Conservation (phyloP, 495 filamentous ascomycete genomes). For the Aspergillus haitiensis region DNA sequence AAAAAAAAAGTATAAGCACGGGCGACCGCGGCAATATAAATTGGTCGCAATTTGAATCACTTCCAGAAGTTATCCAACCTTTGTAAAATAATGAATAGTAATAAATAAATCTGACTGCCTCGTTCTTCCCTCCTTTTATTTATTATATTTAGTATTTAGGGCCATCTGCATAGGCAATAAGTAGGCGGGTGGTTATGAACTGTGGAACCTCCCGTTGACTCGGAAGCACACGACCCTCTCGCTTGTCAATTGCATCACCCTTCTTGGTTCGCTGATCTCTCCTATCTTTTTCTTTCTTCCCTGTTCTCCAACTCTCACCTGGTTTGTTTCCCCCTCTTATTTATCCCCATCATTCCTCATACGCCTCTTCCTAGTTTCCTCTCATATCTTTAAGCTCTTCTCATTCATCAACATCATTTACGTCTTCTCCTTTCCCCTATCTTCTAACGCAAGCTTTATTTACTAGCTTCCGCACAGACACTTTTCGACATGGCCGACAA, state of each 20-base stretch:
- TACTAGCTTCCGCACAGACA: slow-evolving; percentile 19
- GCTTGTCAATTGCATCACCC: slow-evolving; percentile 41
- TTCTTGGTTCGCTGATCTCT: slow-evolving; percentile 23
- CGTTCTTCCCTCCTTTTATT: not conserved
- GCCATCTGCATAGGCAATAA: not conserved
- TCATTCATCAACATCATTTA: not conserved
- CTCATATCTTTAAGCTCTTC: slow-evolving; percentile 2
- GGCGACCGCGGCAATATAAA: not conserved
- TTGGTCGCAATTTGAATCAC: not conserved
- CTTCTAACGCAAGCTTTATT: slow-evolving; percentile 12
- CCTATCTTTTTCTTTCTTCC: slow-evolving; percentile 29
- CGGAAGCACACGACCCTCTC: slow-evolving; percentile 28
- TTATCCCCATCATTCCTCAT: slow-evolving; percentile 13
- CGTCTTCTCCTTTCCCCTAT: slow-evolving; percentile 8
- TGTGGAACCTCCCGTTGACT: slow-evolving; percentile 15
- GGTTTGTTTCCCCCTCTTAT: slow-evolving; percentile 17
- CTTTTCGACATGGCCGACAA: slow-evolving; percentile 28
- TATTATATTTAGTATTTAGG: not conserved
- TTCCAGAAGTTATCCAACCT: not conserved
- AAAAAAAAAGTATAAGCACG: not conserved
- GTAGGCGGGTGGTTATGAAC: not conserved
- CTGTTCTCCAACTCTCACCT: slow-evolving; percentile 18
- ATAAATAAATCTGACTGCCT: not conserved
- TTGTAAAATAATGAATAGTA: not conserved
- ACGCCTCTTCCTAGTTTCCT: slow-evolving; percentile 28